Evolutionary conservation across 129 eudicot genomes (phyloP).

Genomic region (Lactuca sativa): DNA sequence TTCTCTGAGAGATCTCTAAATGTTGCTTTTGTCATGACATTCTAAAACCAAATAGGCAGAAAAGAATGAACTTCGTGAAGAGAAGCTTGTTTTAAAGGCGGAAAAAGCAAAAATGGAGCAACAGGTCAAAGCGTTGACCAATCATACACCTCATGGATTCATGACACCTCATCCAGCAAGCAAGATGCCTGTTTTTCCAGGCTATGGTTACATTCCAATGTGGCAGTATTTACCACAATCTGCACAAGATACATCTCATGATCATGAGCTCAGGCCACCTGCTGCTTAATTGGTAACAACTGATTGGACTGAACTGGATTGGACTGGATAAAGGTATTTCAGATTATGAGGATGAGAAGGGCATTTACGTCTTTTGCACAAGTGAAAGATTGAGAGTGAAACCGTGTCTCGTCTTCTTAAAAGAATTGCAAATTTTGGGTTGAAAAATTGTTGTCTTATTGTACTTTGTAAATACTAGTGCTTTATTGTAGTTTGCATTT

Average conservation of each 20-base stretch:
- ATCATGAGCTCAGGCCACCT: slow-evolving; percentile 94
- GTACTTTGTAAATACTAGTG: slow-evolving; percentile 33
- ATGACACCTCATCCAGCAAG: slow-evolving; percentile 55
- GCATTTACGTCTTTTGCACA: not conserved
- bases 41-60: slow-evolving; percentile 53
- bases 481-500: slow-evolving; percentile 15
- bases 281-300: slow-evolving; percentile 55
- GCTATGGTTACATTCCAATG: slow-evolving; percentile 77
- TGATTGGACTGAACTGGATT: not conserved
- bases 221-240: slow-evolving; percentile 75
- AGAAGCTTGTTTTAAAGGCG: slow-evolving; percentile 63
- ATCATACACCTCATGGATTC: slow-evolving; percentile 49
- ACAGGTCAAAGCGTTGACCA: slow-evolving; percentile 59
- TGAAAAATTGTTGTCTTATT: slow-evolving; percentile 17
- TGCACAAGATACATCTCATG: slow-evolving; percentile 69
- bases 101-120: slow-evolving; percentile 79
- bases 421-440: not conserved
- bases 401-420: not conserved
- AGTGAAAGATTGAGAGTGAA: not conserved
- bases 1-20: not conserved
- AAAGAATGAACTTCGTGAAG: slow-evolving; percentile 94
- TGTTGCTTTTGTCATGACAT: not conserved
- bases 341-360: not conserved
- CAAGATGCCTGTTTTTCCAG: slow-evolving; percentile 73
- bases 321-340: no score